Evolutionary conservation across 2,329 filamentous ascomycete genomes (phyloP).

Genomic region (Penicillium sp.): DNA sequence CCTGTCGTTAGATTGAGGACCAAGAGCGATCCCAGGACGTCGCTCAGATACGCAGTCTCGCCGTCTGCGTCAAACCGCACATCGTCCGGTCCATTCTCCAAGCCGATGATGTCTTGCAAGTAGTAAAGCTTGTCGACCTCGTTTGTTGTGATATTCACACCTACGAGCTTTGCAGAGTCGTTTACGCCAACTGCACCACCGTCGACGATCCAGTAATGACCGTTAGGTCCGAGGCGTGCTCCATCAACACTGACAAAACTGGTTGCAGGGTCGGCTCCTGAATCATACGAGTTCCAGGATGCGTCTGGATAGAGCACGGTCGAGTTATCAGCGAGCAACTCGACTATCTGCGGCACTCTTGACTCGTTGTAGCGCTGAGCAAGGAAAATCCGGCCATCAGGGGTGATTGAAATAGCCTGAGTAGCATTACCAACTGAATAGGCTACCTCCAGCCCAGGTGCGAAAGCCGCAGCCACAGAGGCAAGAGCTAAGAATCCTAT

Average conservation of each 20-base stretch:
- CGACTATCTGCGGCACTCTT: not conserved
- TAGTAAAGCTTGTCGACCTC: conserved; percentile 20
- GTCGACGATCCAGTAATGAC: conserved; percentile 30
- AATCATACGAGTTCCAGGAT: too few species aligned
- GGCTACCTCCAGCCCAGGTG: too few species aligned
- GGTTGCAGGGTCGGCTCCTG: too few species aligned
- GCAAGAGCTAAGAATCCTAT: too few species aligned
- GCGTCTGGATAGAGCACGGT: too few species aligned
- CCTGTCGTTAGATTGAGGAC: conserved; percentile 25
- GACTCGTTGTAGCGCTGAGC: too few species aligned
- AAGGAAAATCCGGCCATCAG: too few species aligned
- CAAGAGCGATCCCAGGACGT: conserved; percentile 17
- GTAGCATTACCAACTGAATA: too few species aligned
- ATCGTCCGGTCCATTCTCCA: conserved; percentile 30
- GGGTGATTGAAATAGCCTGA: too few species aligned
- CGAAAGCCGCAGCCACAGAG: too few species aligned
- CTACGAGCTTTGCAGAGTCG: not conserved
- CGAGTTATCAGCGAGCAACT: too few species aligned
- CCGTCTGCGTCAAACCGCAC: conserved; percentile 28
- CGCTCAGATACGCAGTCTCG: conserved; percentile 24
- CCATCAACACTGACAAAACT: conserved; percentile 24
- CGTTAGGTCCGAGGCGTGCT: conserved; percentile 31
- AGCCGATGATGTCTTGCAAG: conserved; percentile 29
- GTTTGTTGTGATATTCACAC: not conserved
- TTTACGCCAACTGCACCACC: conserved; percentile 25